Base-by-base conservation (phyloP, 768 basidiomycete genomes). In the Naganishia friedmannii region DNA sequence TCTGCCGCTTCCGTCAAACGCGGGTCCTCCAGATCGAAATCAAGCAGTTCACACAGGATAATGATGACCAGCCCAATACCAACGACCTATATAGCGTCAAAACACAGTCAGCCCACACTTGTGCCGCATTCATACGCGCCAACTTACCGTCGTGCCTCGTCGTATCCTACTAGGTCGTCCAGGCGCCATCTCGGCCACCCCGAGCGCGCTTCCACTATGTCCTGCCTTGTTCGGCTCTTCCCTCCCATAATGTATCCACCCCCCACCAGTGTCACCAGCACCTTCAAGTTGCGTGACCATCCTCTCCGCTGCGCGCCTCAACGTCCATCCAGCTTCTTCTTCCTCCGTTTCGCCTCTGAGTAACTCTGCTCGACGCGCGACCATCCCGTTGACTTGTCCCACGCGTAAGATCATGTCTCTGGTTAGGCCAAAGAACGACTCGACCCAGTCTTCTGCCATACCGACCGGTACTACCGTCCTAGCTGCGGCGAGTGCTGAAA, bases 11-110 rank as follows among this genome's bases (percentile, higher is more conserved):
- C 4, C 2, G n/a, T n/a, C 19, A 72, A 28, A 17, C 67, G 67
- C 9, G 19, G 12, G 45, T 72, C 71, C 13, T 56, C 66, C 34
- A 72, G 32, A n/a, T 56, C 31, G 17, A 65, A 42, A n/a, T 65
- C 58, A n/a, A 72, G 67, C 19, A 72, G 48, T 42, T 72, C 71
- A 28, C 67, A 55, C 17, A 72, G 53, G 5, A 72, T 53, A n/a
- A 72, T 57, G 6, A 69, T 55, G 21, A 65, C 29, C 13, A 72
- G 29, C 5, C 56, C 67, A 13, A 57, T 15, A 17, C 67, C 58
- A 3, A 42, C 32, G 19, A 72, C 71, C 71, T 72, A 34, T 26
- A 8, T 17, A 39, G 26, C 23, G n/a, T 12, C 48, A 51, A 51
- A 46, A 31, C 0, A 15, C 21, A 53, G 21, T 46, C 23, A n/a